Evolutionary conservation across 163 green algal genomes (phyloP), one percentile per base, ranked within the genome.

Genomic region (Volvox carteri): DNA sequence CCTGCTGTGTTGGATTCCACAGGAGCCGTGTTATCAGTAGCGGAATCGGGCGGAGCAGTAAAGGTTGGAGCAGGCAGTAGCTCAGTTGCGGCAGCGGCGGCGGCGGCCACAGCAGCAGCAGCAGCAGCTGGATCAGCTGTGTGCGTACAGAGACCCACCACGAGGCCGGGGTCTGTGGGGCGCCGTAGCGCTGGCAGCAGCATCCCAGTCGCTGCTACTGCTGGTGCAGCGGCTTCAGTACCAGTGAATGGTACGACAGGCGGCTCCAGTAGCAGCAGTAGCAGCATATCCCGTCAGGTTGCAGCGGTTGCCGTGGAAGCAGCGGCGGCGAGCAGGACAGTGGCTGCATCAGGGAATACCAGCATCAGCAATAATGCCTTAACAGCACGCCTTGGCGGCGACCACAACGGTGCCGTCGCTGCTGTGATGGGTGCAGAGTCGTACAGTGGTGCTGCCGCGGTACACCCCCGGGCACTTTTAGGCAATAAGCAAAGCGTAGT

Each of bases 401-500:
- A 16, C 52, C 25, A 37, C 44, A 28, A 50, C 39, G n/a, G 25
- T n/a, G 58, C 25, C 60, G 12, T 44, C 1, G 48, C 37, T 25
- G 44, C 39, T 28, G 44, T 6, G 25, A 41, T 30, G 58, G 28
- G 39, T 56, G 2, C 41, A 28, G 35, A n/a, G 65, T 72, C 62
- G 28, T 21, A 78, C 11, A 6, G 30, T 16, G 35, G 8, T 52
- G 58, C 68, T 16, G 35, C 21, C 30, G 58, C 68, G 0, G 68
- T 88, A 46, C 83, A 88, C 48, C 68, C 65, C 1, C 65, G 80
- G 4, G 80, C 80, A 23, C 48, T 87, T 30, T 8, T 72, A 11
- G 80, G 80, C 41, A 42, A 33, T 33, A 87, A 87, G 68, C 78
- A 85, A 2, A 84, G 41, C 8, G n/a, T 89, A 28, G 54, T 78